phyloP scores from a whole-genome alignment of 805 yeast species.

The Kluyveromyces lactis region DNA sequence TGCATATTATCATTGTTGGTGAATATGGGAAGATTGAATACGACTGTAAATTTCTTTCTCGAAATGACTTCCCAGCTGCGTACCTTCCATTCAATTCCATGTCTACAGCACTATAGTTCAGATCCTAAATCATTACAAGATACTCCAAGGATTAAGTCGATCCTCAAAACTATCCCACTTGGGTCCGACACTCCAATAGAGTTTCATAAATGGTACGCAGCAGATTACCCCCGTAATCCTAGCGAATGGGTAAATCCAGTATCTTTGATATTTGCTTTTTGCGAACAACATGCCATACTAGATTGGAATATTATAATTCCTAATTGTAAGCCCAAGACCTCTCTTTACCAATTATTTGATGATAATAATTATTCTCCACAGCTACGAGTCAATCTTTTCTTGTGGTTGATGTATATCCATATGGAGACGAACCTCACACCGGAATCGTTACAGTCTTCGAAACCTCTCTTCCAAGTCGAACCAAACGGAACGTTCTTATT shows the following conservation, averaged over 20 bases:
- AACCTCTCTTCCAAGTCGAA: constrained; percentile 13
- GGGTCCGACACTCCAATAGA: constrained; percentile 42
- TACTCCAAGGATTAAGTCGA: constrained; percentile 87
- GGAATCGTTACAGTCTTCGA: constrained; percentile 34
- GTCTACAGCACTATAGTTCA: constrained; percentile 48
- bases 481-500: constrained; percentile 10
- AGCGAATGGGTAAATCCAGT: constrained; percentile 57
- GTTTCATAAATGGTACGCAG: constrained; percentile 56
- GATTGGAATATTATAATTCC: constrained; percentile 27
- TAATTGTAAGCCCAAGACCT: constrained; percentile 17
- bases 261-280: constrained; percentile 64
- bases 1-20: constrained; percentile 80
- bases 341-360: constrained; percentile 69
- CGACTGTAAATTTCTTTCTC: constrained; percentile 88
- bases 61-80: constrained; percentile 92
- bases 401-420: constrained; percentile 80
- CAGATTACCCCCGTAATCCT: constrained; percentile 32
- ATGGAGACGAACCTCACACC: constrained; percentile 60
- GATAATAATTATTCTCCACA: constrained; percentile 50
- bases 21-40: constrained; percentile 88
- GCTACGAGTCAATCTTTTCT: constrained; percentile 60
- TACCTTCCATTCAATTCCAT: constrained; percentile 90
- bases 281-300: constrained; percentile 52
- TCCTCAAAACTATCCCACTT: constrained; percentile 45
- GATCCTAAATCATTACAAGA: constrained; percentile 79